A percentile compares a stretch with the other conserved stretches of the same genome.
phyloP scores from a whole-genome alignment of 106 monocot species.

The Dendrobium chrysotoxum region DNA sequence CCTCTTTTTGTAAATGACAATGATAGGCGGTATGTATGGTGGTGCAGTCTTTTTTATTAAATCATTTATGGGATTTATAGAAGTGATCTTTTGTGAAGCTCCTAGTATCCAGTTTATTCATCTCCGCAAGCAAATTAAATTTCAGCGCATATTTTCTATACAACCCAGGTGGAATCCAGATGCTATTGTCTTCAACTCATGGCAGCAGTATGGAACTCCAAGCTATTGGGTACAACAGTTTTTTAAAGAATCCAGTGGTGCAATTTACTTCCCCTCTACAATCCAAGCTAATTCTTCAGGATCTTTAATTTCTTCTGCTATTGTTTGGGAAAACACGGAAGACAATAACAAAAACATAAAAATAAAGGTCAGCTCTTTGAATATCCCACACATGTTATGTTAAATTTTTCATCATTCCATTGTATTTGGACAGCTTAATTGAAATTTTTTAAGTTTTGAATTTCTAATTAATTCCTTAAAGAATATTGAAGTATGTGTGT shows the following conservation, averaged over 20 bases:
- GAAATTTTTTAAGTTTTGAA: background rate
- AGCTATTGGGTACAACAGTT: conserved; percentile 96
- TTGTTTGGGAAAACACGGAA: conserved; percentile 43
- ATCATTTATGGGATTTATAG: background rate
- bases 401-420: background rate
- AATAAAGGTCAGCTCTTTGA: conserved; percentile 54
- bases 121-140: background rate
- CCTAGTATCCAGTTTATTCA: background rate
- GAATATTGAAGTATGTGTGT: background rate
- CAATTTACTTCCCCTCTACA: conserved; percentile 41
- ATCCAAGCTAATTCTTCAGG: conserved; percentile 35
- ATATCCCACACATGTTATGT: background rate
- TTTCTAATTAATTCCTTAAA: background rate
- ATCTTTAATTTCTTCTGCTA: conserved; percentile 66
- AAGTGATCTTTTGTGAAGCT: background rate
- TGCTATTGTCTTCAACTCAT: conserved; percentile 90
- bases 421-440: background rate
- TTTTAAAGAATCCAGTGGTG: conserved; percentile 83
- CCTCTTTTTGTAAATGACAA: conserved; percentile 95
- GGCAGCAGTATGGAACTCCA: conserved; percentile 88
- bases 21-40: conserved; percentile 53
- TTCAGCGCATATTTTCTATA: background rate
- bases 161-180: conserved; percentile 78
- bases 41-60: background rate
- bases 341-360: conserved; percentile 45